A percentile compares a stretch with the other conserved stretches of the same genome.
Conservation (phyloP, 2,329 filamentous ascomycete genomes). For the Cercospora beticola region DNA sequence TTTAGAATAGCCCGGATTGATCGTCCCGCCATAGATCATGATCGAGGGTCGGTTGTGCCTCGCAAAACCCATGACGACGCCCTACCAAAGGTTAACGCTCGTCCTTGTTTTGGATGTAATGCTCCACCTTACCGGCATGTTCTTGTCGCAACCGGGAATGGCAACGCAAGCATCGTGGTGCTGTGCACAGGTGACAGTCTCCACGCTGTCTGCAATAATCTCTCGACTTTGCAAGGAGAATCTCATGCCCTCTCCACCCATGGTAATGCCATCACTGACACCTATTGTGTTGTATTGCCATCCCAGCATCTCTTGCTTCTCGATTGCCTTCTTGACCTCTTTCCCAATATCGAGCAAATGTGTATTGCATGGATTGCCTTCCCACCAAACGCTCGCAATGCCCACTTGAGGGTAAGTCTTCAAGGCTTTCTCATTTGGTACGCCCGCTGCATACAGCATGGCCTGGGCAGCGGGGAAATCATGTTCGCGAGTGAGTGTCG, state of each 20-base stretch:
- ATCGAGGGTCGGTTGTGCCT: conserved; percentile 88
- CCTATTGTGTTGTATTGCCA: conserved; percentile 93
- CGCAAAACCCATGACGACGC: conserved; percentile 70
- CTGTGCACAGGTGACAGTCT: conserved; percentile 88
- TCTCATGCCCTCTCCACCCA: conserved; percentile 93
- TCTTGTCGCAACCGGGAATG: conserved; percentile 94
- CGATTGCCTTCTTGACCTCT: conserved; percentile 77
- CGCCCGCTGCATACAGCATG: conserved; percentile 92
- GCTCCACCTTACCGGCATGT: conserved; percentile 76
- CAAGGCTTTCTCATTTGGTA: conserved; percentile 80
- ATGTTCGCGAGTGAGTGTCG: conserved; percentile 77
- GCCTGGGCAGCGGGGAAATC: conserved; percentile 92
- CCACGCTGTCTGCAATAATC: conserved; percentile 90
- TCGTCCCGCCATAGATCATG: conserved; percentile 94
- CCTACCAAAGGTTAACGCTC: neutral
- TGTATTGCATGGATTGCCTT: conserved; percentile 84
- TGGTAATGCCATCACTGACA: conserved; percentile 88
- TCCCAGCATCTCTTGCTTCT: conserved; percentile 81
- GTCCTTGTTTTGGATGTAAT: neutral
- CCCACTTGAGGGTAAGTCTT: conserved; percentile 88
- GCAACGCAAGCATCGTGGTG: conserved; percentile 91
- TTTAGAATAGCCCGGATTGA: conserved; percentile 78
- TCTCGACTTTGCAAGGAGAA: conserved; percentile 89
- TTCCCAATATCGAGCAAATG: conserved; percentile 82
- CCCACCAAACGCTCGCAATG: conserved; percentile 93